phyloP scores from a whole-genome alignment of 2,329 filamentous ascomycete genomes.

The Alternaria triticina region DNA sequence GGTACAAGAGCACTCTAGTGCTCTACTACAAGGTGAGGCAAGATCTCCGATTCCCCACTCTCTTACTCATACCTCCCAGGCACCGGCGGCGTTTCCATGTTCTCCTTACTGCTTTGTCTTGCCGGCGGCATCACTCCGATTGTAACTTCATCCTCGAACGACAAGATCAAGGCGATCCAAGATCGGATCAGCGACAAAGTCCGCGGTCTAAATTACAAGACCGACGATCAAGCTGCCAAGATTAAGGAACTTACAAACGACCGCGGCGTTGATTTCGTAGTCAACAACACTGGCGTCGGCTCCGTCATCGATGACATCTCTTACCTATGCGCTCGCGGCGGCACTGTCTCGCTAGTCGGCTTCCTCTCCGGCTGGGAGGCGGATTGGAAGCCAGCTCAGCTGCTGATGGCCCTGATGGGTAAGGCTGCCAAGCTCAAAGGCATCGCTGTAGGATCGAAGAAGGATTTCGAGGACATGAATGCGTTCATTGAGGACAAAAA shows the following conservation, averaged over 20 bases:
- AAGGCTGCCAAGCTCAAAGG: constrained; percentile 45
- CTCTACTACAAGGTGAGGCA: constrained; percentile 17
- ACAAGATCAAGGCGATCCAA: constrained; percentile 60
- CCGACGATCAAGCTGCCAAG: constrained; percentile 60
- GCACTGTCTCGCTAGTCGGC: constrained; percentile 33
- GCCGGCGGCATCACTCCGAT: constrained; percentile 53
- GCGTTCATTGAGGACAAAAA: constrained; percentile 43
- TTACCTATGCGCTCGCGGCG: constrained; percentile 16
- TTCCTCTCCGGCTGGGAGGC: constrained; percentile 26
- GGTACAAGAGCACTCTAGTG: constrained; percentile 13
- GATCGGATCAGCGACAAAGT: constrained; percentile 19
- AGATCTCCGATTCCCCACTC: background rate
- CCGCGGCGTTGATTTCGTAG: constrained; percentile 54
- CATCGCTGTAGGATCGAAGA: constrained; percentile 64
- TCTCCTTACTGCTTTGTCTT: constrained; percentile 33
- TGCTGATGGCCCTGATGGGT: constrained; percentile 26
- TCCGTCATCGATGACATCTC: constrained; percentile 25
- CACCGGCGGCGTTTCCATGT: constrained; percentile 52
- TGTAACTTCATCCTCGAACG: constrained; percentile 64
- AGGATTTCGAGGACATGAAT: constrained; percentile 52
- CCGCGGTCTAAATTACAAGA: constrained; percentile 65
- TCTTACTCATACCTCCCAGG: constrained; percentile 12
- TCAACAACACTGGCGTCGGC: constrained; percentile 46
- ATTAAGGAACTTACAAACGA: constrained; percentile 55
- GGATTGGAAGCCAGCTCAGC: constrained; percentile 9